phyloP scores from a whole-genome alignment of 805 yeast species.

The Starmerella bombi region DNA sequence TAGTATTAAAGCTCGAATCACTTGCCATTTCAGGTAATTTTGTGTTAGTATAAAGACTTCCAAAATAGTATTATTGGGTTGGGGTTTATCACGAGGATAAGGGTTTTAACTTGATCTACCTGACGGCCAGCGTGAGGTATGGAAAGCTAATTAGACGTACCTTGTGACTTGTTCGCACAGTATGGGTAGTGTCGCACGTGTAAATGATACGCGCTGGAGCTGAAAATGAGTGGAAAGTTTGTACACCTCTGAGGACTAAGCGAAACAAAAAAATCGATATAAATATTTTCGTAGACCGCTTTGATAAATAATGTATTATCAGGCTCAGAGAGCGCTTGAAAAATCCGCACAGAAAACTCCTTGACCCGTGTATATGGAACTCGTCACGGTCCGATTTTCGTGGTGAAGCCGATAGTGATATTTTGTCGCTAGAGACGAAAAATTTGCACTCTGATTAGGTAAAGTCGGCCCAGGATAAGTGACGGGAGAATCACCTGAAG shows the following conservation, averaged over 20 bases:
- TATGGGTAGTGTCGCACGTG: too few relatives aligned
- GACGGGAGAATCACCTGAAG: neutral
- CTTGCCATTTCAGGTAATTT: slow-evolving; percentile 4
- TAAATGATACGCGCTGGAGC: too few relatives aligned
- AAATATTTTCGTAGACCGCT: neutral
- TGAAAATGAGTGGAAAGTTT: too few relatives aligned
- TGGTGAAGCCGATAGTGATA: too few relatives aligned
- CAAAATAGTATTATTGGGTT: neutral
- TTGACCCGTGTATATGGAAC: neutral
- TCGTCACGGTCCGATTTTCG: neutral
- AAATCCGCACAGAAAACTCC: neutral
- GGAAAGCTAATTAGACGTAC: too few relatives aligned
- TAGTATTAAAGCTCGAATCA: slow-evolving; percentile 4
- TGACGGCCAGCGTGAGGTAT: neutral
- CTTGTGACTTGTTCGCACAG: too few relatives aligned
- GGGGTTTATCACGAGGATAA: neutral
- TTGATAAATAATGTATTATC: neutral
- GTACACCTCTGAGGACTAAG: too few relatives aligned
- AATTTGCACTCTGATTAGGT: slow-evolving; percentile 2
- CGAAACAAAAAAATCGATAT: neutral
- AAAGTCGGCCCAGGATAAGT: neutral
- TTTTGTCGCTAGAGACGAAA: neutral
- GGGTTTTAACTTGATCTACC: too few relatives aligned
- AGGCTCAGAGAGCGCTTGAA: neutral
- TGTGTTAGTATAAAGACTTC: too few relatives aligned